A percentile compares a stretch with the other conserved stretches of the same genome.
Evolutionary conservation across 768 basidiomycete genomes (phyloP).

Genomic region (Vararia minispora): DNA sequence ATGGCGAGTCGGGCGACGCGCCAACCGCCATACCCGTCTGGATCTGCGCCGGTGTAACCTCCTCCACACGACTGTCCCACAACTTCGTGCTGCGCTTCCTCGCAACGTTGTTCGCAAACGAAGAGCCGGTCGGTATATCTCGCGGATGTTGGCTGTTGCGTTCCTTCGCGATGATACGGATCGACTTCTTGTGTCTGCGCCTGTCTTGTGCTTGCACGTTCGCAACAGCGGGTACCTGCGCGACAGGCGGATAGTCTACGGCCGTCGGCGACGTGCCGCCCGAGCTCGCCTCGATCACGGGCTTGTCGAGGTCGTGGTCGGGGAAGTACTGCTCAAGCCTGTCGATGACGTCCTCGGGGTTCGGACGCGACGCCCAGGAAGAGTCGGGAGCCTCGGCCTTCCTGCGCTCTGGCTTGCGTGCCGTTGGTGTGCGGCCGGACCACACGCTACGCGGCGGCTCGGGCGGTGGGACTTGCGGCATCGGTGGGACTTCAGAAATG

Average conservation of each 20-base stretch:
- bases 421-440: constrained; percentile 16
- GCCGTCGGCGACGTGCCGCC: constrained; percentile 71
- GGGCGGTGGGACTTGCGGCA: constrained; percentile 16
- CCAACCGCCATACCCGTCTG: constrained; percentile 30
- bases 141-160: constrained; percentile 70
- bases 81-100: constrained; percentile 88
- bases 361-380: constrained; percentile 85
- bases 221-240: constrained; percentile 19
- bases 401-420: constrained; percentile 13
- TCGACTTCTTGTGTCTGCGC: constrained; percentile 75
- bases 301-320: constrained; percentile 90
- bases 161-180: constrained; percentile 84
- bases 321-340: constrained; percentile 94
- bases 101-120: constrained; percentile 37
- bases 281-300: constrained; percentile 79
- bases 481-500: constrained; percentile 16
- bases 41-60: constrained; percentile 72
- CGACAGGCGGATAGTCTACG: constrained; percentile 33
- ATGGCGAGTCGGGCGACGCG: constrained; percentile 47
- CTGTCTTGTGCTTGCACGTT: constrained; percentile 28
- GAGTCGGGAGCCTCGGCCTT: constrained; percentile 37
- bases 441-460: constrained; percentile 13
- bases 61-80: constrained; percentile 90
- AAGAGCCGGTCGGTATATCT: constrained; percentile 46
- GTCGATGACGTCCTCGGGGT: constrained; percentile 87